Conservation (phyloP, 768 basidiomycete genomes). For the Termitomyces sp. region DNA sequence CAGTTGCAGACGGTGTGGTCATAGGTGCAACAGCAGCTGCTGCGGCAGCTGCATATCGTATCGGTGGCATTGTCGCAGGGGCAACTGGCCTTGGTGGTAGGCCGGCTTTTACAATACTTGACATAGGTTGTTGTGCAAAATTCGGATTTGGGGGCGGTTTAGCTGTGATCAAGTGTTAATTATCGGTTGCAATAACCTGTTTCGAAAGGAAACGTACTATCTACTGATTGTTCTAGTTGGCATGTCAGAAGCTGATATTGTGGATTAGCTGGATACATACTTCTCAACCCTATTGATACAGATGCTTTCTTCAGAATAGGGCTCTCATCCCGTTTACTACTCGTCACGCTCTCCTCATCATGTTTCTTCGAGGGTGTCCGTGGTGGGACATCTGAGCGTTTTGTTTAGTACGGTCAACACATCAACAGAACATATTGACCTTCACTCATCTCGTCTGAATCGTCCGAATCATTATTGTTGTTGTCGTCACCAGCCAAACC, state of each 20-base stretch:
- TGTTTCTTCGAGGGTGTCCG: slow-evolving; percentile 69
- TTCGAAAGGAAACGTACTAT: slow-evolving; percentile 37
- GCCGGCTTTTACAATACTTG: slow-evolving; percentile 69
- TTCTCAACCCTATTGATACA: slow-evolving; percentile 58
- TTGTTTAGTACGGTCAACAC: slow-evolving; percentile 7
- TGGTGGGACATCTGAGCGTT: slow-evolving; percentile 48
- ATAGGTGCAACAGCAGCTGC: slow-evolving; percentile 48
- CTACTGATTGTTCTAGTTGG: slow-evolving; percentile 59
- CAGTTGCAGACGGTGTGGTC: slow-evolving; percentile 18
- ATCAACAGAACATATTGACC: slow-evolving; percentile 32
- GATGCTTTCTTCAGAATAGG: slow-evolving; percentile 76
- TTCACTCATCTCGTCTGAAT: slow-evolving; percentile 70
- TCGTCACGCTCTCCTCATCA: slow-evolving; percentile 72
- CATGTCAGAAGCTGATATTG: neutral
- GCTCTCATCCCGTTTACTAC: slow-evolving; percentile 72
- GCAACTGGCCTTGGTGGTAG: slow-evolving; percentile 50
- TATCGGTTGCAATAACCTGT: neutral
- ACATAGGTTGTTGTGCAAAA: slow-evolving; percentile 73
- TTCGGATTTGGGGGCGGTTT: slow-evolving; percentile 74
- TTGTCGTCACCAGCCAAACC: slow-evolving; percentile 70
- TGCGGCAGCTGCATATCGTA: slow-evolving; percentile 89
- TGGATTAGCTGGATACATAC: slow-evolving; percentile 37
- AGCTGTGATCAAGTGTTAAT: slow-evolving; percentile 23
- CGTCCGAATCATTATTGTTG: slow-evolving; percentile 53
- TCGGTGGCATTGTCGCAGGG: slow-evolving; percentile 63